Evolutionary conservation across 352 stramenopile genomes (phyloP), one percentile per base, ranked within the genome.

Genomic region (Blastocystis sp.): DNA sequence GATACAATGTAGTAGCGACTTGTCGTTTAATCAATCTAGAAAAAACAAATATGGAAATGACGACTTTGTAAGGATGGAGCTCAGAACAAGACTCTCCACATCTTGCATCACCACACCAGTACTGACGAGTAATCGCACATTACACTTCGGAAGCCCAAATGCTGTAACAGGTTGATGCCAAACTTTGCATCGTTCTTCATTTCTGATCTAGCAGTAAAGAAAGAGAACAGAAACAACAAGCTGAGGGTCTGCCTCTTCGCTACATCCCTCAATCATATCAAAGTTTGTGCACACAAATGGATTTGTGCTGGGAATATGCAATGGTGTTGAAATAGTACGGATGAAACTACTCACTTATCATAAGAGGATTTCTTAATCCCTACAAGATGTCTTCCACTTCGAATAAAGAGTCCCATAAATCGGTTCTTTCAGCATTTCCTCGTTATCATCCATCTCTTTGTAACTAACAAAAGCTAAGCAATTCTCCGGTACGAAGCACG

Each of bases 271-370:
- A 13, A 85, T 37, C 50, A 85, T 66, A 18, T 9, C 6, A 43
- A 85, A 85, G 9, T 68, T 24, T 6, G 73, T 54, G 16, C 73
- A 85, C n/a, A 85, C 6, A 45, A 66, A 85, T 8, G 16, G 73
- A 45, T 85, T 85, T 20, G 73, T 26, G 47, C n/a, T 24, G 34
- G 73, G 73, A 45, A 85, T 3, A 65, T 85, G 73, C 4, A 85
- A 55, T 7, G 34, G 39, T 9, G 39, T n/a, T 13, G 34, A 24
- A 13, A 26, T 37, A 13, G n/a, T 13, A 37, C 11, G 43, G 3
- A 41, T 63, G n/a, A 65, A 62, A 39, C 50, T 59, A n/a, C 50
- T 59, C 50, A 59, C 50, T 59, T 34, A 34, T 34, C 30, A 59
- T n/a, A 59, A 59, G 20, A 59, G 13, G 50, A 59, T n/a, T 16